phyloP scores from a whole-genome alignment of 495 filamentous ascomycete species.

The Parathielavia appendiculata region DNA sequence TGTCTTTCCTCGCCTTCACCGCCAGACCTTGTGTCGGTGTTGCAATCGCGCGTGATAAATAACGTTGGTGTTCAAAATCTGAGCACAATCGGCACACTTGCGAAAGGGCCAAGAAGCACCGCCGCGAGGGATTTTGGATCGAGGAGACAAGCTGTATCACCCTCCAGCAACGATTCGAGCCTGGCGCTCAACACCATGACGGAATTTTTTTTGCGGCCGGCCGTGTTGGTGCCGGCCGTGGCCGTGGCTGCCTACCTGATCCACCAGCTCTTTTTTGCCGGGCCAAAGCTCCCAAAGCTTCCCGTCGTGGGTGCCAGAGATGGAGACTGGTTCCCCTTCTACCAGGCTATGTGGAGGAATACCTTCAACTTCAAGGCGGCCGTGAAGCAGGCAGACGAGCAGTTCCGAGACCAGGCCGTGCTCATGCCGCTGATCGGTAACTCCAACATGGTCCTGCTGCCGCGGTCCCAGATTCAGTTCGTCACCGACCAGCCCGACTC shows the following conservation, averaged over 20 bases:
- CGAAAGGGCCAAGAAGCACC: too few species aligned
- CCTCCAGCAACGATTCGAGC: too few species aligned
- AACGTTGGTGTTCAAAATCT: too few species aligned
- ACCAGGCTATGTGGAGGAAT: constrained; percentile 34
- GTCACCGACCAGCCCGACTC: constrained; percentile 44
- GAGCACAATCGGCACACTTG: too few species aligned
- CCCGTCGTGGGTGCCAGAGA: constrained; percentile 32
- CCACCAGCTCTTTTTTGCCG: constrained; percentile 26
- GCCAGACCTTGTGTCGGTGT: too few species aligned
- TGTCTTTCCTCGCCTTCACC: too few species aligned
- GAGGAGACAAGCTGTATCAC: background rate
- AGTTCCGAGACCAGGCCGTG: constrained; percentile 26
- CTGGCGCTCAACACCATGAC: constrained; percentile 9
- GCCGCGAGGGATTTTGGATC: background rate
- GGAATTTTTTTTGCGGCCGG: constrained; percentile 23
- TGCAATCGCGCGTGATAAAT: too few species aligned
- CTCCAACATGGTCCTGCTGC: constrained; percentile 36
- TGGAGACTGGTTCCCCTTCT: constrained; percentile 37
- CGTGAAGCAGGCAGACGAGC: constrained; percentile 23
- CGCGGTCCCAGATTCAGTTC: constrained; percentile 37
- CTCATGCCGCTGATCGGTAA: constrained; percentile 27
- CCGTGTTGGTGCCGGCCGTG: constrained; percentile 24
- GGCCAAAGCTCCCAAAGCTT: constrained; percentile 26
- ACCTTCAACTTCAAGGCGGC: constrained; percentile 31
- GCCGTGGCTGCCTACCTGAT: constrained; percentile 26